These are phyloP conservation scores for Metschnikowia continentalis DNA, from an alignment of 805 yeast species.

Conservation along the genomic window DNA sequence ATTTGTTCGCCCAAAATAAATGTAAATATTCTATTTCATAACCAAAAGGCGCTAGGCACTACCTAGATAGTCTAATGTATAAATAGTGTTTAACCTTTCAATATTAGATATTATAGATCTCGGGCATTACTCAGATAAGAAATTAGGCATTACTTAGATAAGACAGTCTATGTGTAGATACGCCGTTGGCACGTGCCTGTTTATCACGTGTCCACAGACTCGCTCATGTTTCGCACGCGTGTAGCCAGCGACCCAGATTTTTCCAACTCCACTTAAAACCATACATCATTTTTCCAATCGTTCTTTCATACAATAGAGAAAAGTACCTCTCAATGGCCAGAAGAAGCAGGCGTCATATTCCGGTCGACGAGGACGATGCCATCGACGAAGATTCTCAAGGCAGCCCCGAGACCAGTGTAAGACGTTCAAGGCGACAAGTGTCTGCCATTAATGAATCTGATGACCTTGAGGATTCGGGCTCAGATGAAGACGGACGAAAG, in stretches of 20 bases:
- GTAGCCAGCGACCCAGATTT: background rate
- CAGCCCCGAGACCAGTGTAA: constrained; percentile 2
- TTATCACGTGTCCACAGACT: background rate
- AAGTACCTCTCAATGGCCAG: constrained; percentile 15
- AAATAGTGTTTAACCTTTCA: background rate
- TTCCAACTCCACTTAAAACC: background rate
- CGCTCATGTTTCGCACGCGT: constrained; percentile 5
- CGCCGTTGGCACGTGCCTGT: background rate
- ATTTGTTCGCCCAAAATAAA: too few relatives aligned
- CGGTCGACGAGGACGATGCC: constrained; percentile 11
- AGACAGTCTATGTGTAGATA: background rate
- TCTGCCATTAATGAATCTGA: constrained; percentile 15
- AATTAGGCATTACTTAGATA: background rate
- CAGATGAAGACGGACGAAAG: background rate
- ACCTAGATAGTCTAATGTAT: too few relatives aligned
- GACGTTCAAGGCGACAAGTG: constrained; percentile 12
- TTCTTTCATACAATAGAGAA: constrained; percentile 12
- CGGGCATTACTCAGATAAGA: background rate
- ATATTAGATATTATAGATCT: background rate
- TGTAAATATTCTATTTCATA: background rate
- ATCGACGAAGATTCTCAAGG: background rate
- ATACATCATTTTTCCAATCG: constrained; percentile 12
- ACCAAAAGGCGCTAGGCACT: background rate
- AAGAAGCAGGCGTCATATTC: constrained; percentile 12
- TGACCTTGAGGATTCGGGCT: constrained; percentile 3